Conservation (phyloP, 805 yeast genomes). For the Hanseniaspora mollemarum region DNA sequence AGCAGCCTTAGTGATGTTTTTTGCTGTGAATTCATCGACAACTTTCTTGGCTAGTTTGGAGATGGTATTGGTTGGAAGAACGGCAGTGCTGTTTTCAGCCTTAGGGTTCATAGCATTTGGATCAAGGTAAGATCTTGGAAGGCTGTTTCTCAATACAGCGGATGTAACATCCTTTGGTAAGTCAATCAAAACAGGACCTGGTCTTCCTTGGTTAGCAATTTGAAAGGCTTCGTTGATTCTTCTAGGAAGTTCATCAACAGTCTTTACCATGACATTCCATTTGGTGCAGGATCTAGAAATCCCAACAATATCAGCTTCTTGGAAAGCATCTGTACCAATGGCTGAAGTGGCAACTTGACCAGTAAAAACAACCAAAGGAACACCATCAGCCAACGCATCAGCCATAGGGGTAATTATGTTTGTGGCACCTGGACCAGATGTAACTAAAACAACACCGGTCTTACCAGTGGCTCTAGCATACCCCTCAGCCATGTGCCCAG, state of each 20-base stretch:
- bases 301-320: constrained; percentile 96
- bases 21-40: constrained; percentile 61
- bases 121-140: constrained; percentile 67
- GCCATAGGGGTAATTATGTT: constrained; percentile 98
- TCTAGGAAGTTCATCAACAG: constrained; percentile 85
- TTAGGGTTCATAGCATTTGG: constrained; percentile 59
- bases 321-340: constrained; percentile 97
- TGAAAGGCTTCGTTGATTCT: constrained; percentile 97
- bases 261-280: constrained; percentile 98
- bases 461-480: constrained; percentile 91
- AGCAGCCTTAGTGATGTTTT: constrained; percentile 68
- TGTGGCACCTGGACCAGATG: constrained; percentile 99
- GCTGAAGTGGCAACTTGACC: constrained; percentile 96
- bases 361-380: constrained; percentile 89
- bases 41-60: constrained; percentile 57
- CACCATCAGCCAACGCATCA: constrained; percentile 94
- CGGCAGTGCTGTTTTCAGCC: constrained; percentile 45
- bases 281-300: constrained; percentile 95
- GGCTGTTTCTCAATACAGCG: constrained; percentile 70
- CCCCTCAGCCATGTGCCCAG: constrained; percentile 99
- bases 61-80: constrained; percentile 62
- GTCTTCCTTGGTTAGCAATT: constrained; percentile 90
- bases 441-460: constrained; percentile 94
- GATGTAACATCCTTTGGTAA: constrained; percentile 97
- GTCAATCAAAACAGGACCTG: constrained; percentile 96